Base-by-base conservation (phyloP, 192 early-diverging fungal species). In the Coemansia sp. region DNA sequence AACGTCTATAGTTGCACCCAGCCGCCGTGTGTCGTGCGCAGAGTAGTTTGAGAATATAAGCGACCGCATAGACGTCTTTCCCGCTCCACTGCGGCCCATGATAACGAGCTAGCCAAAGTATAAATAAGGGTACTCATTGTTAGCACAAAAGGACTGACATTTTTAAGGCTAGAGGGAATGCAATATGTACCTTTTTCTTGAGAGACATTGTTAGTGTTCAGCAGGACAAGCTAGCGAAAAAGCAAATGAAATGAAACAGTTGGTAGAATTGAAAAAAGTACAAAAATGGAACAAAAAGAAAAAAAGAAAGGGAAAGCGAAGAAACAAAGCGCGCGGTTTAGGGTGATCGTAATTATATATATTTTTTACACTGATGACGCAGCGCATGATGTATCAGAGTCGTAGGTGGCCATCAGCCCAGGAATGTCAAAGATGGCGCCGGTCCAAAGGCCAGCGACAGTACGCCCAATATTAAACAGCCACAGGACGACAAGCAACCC, bases 21-120 rank as follows among this genome's bases (percentile, higher is more conserved):
- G 91, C 24, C 95, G 87, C 39, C 96, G 87, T 6, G 97, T 99
- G 70, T 99, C 96, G 72, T 90, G 76, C 3, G 97, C 96, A 64
- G 97, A 92, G 78, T 97, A 97, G 85, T 98, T 98, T 4, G 95
- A 93, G 71, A 99, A 99, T 70, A 99, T 98, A 70, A 99, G 95
- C 24, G 95, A 95, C 66, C 96, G 88, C 97, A 99, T 99, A 38
- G 95, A 97, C 22, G 97, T 99, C 88, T 99, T 99, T 53, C 97
- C 97, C 3, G 95, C 92, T 9, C 96, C 96, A 74, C 91, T 93
- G 76, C 95, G 94, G 34, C 97, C 97, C 97, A 99, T 97, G 81
- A 99, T 89, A 41, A 99, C 89, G 20, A 98, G 92, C 94, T 99
- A 79, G 40, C 55, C 1, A 40, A 15, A 2, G 9, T 29, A 70